Conservation (phyloP, 2,329 filamentous ascomycete species). For the Hypoxylon sp. region DNA sequence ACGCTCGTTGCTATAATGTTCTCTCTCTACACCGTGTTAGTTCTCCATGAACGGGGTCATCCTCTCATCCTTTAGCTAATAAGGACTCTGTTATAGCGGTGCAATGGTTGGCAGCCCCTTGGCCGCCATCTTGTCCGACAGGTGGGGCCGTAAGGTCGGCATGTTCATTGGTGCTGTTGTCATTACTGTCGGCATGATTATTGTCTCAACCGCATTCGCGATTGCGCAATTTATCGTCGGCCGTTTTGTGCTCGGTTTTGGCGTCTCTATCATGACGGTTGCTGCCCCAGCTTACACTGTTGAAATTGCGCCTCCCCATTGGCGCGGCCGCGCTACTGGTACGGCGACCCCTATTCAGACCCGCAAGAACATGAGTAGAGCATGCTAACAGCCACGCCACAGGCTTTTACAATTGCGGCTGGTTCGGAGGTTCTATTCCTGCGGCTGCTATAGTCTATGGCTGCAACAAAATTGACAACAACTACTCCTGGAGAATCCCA, state of each 20-base stretch:
- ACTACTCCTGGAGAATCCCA: conserved; percentile 65
- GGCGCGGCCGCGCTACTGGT: conserved; percentile 63
- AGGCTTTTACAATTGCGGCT: conserved; percentile 67
- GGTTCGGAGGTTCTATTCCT: conserved; percentile 65
- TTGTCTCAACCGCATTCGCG: conserved; percentile 56
- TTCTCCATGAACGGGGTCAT: conserved; percentile 8
- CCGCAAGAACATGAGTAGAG: conserved; percentile 1
- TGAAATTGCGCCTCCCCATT: conserved; percentile 63
- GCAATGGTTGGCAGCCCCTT: conserved; percentile 58
- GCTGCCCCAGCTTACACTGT: conserved; percentile 63
- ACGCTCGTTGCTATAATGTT: conserved; percentile 58
- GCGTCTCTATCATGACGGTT: conserved; percentile 63
- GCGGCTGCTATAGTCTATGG: conserved; percentile 65
- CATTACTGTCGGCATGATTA: conserved; percentile 61
- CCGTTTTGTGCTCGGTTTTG: conserved; percentile 61
- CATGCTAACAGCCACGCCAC: conserved; percentile 7
- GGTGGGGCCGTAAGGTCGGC: conserved; percentile 58
- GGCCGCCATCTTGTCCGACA: conserved; percentile 61
- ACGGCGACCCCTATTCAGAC: neutral
- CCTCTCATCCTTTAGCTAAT: conserved; percentile 9
- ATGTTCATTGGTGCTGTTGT: conserved; percentile 61
- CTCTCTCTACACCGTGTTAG: conserved; percentile 64
- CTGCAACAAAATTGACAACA: conserved; percentile 58
- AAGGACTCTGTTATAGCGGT: conserved; percentile 52
- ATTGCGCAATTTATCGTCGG: conserved; percentile 61